Evolutionary conservation across 169 alveolate genomes (phyloP).

Genomic region (Plasmodium chabaudi): DNA sequence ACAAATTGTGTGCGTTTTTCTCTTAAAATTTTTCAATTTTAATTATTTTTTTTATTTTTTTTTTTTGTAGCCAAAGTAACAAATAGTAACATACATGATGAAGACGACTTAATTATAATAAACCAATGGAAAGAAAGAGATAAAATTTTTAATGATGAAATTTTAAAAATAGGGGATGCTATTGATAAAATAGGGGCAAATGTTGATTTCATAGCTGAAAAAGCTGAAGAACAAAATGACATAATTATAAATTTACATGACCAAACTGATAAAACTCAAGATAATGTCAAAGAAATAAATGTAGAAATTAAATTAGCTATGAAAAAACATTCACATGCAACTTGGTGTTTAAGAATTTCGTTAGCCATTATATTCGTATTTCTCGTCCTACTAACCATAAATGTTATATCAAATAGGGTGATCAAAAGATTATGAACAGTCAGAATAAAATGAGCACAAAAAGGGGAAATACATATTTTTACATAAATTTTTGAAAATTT

Average conservation of each 20-base stretch:
- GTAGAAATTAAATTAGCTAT: conserved; percentile 57
- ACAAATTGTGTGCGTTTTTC: background rate
- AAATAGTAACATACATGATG: conserved; percentile 72
- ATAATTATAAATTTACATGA: conserved; percentile 77
- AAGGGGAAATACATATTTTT: no score
- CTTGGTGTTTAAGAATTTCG: conserved; percentile 69
- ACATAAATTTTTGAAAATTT: no score
- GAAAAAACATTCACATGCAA: conserved; percentile 57
- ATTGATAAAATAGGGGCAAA: conserved; percentile 84
- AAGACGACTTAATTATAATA: conserved; percentile 77
- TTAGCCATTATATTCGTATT: conserved; percentile 32
- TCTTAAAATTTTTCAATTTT: background rate
- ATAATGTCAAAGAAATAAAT: conserved; percentile 77
- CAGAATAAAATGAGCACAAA: background rate
- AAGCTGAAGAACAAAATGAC: conserved; percentile 64
- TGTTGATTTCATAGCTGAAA: conserved; percentile 41
- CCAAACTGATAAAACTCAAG: conserved; percentile 76
- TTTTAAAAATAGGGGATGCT: conserved; percentile 85
- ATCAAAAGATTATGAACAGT: conserved; percentile 20
- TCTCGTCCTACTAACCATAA: conserved; percentile 26
- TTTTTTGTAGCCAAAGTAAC: conserved; percentile 66
- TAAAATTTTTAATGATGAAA: conserved; percentile 81
- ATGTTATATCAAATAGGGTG: conserved; percentile 37
- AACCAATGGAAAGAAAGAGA: conserved; percentile 83
- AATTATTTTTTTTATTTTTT: background rate